Percentiles rank a stretch among this genome's conserved stretches.
Evolutionary conservation across 2,329 filamentous ascomycete species (phyloP).

Genomic region (Pleurostoma richardsiae): DNA sequence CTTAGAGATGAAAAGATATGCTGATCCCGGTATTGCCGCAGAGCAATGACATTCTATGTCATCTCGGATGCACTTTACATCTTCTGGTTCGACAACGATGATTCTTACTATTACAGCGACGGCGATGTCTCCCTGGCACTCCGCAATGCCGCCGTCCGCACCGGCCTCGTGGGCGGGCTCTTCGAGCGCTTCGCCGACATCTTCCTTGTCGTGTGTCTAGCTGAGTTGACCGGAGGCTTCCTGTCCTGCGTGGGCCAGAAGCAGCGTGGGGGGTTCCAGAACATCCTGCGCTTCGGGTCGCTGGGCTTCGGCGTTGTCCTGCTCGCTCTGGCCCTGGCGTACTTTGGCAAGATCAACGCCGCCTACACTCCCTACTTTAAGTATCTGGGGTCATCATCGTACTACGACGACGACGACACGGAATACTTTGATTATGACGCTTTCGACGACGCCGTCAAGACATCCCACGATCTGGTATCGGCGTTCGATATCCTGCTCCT

Average conservation of each 20-base stretch:
- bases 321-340: slow-evolving; percentile 8
- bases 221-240: slow-evolving; percentile 17
- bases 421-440: not conserved
- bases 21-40: not conserved
- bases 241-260: slow-evolving; percentile 7
- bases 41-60: not conserved
- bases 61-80: not conserved
- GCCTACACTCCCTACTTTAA: not conserved
- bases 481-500: slow-evolving; percentile 9
- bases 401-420: not conserved
- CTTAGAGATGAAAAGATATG: too few relatives aligned
- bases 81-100: not conserved
- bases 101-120: not conserved
- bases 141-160: not conserved
- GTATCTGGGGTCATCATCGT: not conserved
- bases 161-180: slow-evolving; percentile 1
- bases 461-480: not conserved
- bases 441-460: not conserved
- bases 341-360: slow-evolving; percentile 1
- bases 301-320: slow-evolving; percentile 4
- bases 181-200: slow-evolving; percentile 9
- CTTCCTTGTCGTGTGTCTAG: slow-evolving; percentile 13
- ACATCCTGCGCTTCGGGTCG: slow-evolving; percentile 6
- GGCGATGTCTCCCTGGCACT: not conserved
- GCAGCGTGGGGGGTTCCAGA: slow-evolving; percentile 3